Evolutionary conservation across 2,329 filamentous ascomycete species (phyloP), one percentile per base, ranked within the genome.

Genomic region (Sporothrix schenckii): DNA sequence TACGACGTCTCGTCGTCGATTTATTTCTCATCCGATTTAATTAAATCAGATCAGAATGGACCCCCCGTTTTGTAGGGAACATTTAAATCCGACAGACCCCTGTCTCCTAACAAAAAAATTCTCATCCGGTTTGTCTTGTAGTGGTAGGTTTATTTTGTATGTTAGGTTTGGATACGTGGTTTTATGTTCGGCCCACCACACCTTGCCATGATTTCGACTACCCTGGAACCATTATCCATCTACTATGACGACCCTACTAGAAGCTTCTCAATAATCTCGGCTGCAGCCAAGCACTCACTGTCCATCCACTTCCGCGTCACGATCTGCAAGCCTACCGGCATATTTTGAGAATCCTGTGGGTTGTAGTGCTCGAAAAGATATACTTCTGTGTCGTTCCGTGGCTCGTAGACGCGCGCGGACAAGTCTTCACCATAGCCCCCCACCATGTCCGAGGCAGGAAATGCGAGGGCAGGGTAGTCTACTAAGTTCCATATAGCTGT

Each of bases 271-370:
- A 34, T 14, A 9, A 30, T 27, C 21, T 7, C 24, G 16, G 53
- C 24, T 14, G 27, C 53, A 34, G 53, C 53, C 24, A 56, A 27
- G 24, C 27, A 56, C 24, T 56, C 53, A 11, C 53, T 56, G 4
- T 56, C 53, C 53, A 56, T 56, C 53, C 53, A 56, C 16, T 56
- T 56, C 14, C 53, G 24, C 6, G 27, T 19, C 53, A 56, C 53
- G 11, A 56, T 5, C 53, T 56, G 53, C 14, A 56, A 34, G 13
- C 53, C 53, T 16, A 56, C 53, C 14, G 53, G 53, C 53, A 56
- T 56, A 34, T 56, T 34, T 56, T 56, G 53, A 56, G 53, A 30
- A 19, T 34, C 24, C 30, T 16, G 24, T 14, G 53, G 27, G 24
- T 34, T 14, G 24, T 56, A 56, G 24, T 56, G 53, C 53, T 56